Base-by-base conservation (phyloP, 2,329 filamentous ascomycete genomes). In the Pseudogymnoascus sp. region DNA sequence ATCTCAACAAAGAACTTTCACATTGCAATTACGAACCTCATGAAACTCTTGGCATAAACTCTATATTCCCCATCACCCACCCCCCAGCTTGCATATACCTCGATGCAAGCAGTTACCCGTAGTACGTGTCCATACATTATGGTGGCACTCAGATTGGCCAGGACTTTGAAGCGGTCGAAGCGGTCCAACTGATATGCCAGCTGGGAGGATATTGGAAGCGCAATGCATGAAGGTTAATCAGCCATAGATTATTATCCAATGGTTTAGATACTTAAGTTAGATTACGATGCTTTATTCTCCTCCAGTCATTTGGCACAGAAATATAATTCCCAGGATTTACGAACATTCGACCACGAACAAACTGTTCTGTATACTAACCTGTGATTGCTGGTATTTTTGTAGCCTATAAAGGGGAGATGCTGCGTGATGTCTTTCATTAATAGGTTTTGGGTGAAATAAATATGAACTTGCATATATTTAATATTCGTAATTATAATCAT, bases 1-100 rank as follows among this genome's bases (percentile, higher is more conserved):
- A 56, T 56, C 50, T 56, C 28, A 56, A 56, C 50, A 56, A 56
- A 60, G 14, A 60, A 38, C 59, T 60, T 60, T 38, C 38, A 40
- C 61, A 59, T 60, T 63, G 59, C 62, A 40, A 40, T 63, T 59
- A 63, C 62, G 62, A 63, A 63, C 53, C 7, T 63, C 62, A 63
- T 60, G 62, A 63, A 61, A 33, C 47, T 60, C 59, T 60, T 60
- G 31, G 33, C 59, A 38, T 60, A 21, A 56, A 56, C 50, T 56
- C 28, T 56, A 56, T 56, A 56, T 56, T 56, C 50, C 50, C 50
- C 50, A 4, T 56, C 50, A 33, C 28, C 28, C 28, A 33, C 28
- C 50, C 50, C 50, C 28, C 47, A 10, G 28, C 50, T 56, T 56
- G 50, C 50, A 35, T 35, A 56, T 35, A 56, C 16, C 23, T 56